Percentiles rank a stretch among this genome's conserved stretches.
Evolutionary conservation across 352 stramenopile species (phyloP).

Genomic region (Pythium folliculosum): DNA sequence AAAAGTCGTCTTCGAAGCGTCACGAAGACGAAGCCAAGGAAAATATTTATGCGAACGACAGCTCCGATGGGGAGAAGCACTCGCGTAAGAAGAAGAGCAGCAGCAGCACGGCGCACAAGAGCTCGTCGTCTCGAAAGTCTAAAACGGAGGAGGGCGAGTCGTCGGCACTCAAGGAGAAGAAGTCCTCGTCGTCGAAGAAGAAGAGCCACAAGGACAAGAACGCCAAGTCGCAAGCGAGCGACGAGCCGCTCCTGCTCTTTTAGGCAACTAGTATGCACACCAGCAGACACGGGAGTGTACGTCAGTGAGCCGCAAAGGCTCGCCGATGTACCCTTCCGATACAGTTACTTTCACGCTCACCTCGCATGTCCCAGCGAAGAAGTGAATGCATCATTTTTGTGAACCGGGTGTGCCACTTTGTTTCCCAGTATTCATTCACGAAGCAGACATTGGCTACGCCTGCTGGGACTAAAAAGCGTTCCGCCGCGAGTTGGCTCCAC

Average conservation of each 20-base stretch:
- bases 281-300: too few species aligned
- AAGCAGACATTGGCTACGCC: too few species aligned
- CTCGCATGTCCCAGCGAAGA: neutral
- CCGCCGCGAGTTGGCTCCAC: too few species aligned
- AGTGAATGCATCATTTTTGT: slow-evolving; percentile 10
- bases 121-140: slow-evolving; percentile 17
- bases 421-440: neutral
- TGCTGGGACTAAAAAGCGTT: too few species aligned
- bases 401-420: neutral
- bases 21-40: slow-evolving; percentile 42
- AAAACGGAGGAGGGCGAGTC: slow-evolving; percentile 12
- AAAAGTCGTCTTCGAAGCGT: slow-evolving; percentile 35
- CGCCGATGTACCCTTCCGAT: neutral
- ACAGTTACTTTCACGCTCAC: neutral
- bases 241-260: slow-evolving; percentile 78
- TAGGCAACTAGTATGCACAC: slow-evolving; percentile 18
- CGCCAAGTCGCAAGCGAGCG: slow-evolving; percentile 32
- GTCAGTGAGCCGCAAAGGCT: too few species aligned
- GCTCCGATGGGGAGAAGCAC: slow-evolving; percentile 35
- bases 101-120: slow-evolving; percentile 29
- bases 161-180: slow-evolving; percentile 37
- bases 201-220: slow-evolving; percentile 42
- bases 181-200: slow-evolving; percentile 50
- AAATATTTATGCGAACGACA: slow-evolving; percentile 55
- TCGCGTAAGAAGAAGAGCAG: slow-evolving; percentile 47